These are phyloP conservation scores for Cyclotella kingstonii DNA, from an alignment of 108 stramenopile species.

Conservation along the genomic window DNA sequence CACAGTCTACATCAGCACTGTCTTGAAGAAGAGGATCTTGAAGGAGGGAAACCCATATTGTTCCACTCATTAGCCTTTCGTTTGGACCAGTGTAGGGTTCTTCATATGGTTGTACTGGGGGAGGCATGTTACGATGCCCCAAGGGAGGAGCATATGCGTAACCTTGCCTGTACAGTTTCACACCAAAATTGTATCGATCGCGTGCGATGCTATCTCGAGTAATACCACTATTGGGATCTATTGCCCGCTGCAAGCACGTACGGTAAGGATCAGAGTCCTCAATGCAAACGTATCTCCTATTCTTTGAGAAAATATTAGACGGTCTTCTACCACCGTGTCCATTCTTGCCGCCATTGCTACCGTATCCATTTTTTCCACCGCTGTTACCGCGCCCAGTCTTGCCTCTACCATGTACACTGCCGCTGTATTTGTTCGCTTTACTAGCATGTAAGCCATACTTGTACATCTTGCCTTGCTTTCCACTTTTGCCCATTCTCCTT, in stretches of 20 bases:
- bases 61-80: neutral
- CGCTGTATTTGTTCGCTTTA: too few species aligned
- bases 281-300: neutral
- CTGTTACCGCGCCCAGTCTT: too few species aligned
- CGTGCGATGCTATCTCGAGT: neutral
- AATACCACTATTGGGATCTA: neutral
- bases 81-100: neutral
- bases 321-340: too few species aligned
- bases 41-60: constrained; percentile 7
- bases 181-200: neutral
- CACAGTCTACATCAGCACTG: neutral
- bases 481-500: too few species aligned
- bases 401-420: too few species aligned
- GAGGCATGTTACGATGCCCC: neutral
- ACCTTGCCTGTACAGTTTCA: neutral
- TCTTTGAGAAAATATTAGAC: too few species aligned
- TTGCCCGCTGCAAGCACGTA: constrained; percentile 8
- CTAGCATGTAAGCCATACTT: too few species aligned
- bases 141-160: neutral
- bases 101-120: neutral
- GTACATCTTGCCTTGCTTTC: too few species aligned
- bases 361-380: too few species aligned
- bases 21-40: constrained; percentile 9
- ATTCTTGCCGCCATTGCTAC: too few species aligned
- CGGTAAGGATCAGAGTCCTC: constrained; percentile 2